A percentile compares a stretch with the other conserved stretches of the same genome.
phyloP scores from a whole-genome alignment of 345 rosid species.

The Hibiscus syriacus region DNA sequence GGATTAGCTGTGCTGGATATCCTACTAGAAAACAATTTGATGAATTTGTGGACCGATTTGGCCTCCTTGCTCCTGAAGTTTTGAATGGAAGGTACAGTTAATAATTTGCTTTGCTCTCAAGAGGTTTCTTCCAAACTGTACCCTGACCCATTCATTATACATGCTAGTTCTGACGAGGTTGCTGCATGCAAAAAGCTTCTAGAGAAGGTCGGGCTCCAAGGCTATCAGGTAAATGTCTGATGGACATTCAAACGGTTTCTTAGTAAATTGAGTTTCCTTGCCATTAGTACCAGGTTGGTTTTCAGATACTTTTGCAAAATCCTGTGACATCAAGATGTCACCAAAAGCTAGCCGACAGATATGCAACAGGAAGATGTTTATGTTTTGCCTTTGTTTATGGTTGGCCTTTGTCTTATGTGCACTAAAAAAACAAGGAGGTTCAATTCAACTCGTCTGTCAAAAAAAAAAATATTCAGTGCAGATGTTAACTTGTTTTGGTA shows the following conservation, averaged over 20 bases:
- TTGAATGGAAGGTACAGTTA: slow-evolving; percentile 60
- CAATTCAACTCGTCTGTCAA: not conserved
- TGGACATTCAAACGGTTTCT: slow-evolving; percentile 8
- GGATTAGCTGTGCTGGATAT: too few relatives aligned
- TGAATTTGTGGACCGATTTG: slow-evolving; percentile 79
- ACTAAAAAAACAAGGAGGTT: not conserved
- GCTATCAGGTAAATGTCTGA: slow-evolving; percentile 60
- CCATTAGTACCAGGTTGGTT: not conserved
- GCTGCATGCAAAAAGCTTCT: slow-evolving; percentile 90
- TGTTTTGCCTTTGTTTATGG: not conserved
- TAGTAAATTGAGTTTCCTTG: not conserved
- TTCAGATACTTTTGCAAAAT: not conserved
- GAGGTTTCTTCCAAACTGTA: not conserved
- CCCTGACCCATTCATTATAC: slow-evolving; percentile 17
- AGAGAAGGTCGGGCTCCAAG: too few relatives aligned
- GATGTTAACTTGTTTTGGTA: not conserved
- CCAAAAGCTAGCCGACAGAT: not conserved
- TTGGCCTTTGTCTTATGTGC: not conserved
- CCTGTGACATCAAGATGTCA: not conserved
- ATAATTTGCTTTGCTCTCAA: slow-evolving; percentile 10
- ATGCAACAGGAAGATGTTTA: not conserved
- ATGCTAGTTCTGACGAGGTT: slow-evolving; percentile 58
- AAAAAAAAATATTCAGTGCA: not conserved
- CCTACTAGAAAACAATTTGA: slow-evolving; percentile 88
- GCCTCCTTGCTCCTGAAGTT: slow-evolving; percentile 73